A percentile compares a stretch with the other conserved stretches of the same genome.
Conservation (phyloP, 2,329 filamentous ascomycete genomes). For the Exophiala spinifera region DNA sequence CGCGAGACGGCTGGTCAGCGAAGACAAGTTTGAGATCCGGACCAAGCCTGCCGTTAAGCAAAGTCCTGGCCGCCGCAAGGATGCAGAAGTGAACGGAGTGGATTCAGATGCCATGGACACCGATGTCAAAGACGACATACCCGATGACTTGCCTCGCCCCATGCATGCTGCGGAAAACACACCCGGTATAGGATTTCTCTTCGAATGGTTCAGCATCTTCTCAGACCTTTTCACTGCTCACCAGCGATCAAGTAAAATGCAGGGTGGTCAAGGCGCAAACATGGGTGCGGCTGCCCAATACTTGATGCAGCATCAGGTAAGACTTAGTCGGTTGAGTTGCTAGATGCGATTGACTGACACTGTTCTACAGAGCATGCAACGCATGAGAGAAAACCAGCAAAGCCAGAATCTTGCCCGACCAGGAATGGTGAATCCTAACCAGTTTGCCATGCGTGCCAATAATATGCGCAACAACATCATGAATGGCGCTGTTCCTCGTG, state of each 20-base stretch:
- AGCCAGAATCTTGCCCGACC: constrained; percentile 68
- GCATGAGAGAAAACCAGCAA: constrained; percentile 71
- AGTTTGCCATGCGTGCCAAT: constrained; percentile 61
- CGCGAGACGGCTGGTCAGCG: constrained; percentile 69
- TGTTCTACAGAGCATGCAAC: constrained; percentile 15
- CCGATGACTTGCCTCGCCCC: constrained; percentile 70
- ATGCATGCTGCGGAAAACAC: constrained; percentile 60
- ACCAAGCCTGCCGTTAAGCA: constrained; percentile 57
- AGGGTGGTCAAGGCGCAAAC: constrained; percentile 36
- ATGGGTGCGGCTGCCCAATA: constrained; percentile 62
- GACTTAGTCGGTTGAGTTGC: constrained; percentile 29
- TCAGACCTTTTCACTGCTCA: constrained; percentile 93
- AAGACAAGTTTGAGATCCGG: constrained; percentile 60
- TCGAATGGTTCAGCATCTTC: constrained; percentile 96
- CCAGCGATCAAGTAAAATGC: constrained; percentile 64
- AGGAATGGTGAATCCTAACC: constrained; percentile 55
- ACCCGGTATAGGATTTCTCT: constrained; percentile 66
- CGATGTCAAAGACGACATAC: constrained; percentile 76
- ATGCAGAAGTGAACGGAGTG: constrained; percentile 69
- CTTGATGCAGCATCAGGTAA: constrained; percentile 77
- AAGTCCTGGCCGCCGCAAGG: constrained; percentile 64
- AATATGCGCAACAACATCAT: constrained; percentile 25
- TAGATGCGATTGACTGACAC: constrained; percentile 16
- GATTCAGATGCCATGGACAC: constrained; percentile 75
- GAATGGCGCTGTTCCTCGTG: constrained; percentile 23